Base-by-base conservation (phyloP, 352 stramenopile genomes). In the Globisporangium paroecandrum region DNA sequence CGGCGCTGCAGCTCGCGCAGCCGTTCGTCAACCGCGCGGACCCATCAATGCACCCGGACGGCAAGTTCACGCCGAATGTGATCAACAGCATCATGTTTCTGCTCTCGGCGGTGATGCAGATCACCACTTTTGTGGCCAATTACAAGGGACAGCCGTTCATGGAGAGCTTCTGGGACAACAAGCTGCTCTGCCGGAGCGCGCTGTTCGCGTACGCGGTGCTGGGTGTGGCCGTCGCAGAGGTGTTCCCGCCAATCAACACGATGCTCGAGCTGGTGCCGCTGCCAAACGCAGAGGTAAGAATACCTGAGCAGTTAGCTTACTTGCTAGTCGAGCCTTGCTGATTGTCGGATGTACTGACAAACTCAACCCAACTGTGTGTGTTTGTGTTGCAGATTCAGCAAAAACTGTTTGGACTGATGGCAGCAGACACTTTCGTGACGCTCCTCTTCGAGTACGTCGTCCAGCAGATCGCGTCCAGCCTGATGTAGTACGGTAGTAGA, bases 41-140 rank as follows among this genome's bases (percentile, higher is more conserved):
- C 27, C 82, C 95, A 10, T 60, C 73, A 32, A 83, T 85, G 79
- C 79, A 87, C 55, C 78, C 78, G 3, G 77, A 85, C 46, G 92
- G 87, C 46, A 83, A 91, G 24, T 99, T 99, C 77, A 83, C 82
- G 56, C 95, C 97, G 1, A 98, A 98, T 63, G 83, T 96, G 0
- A 77, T 99, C 61, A 99, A 99, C 75, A 96, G 87, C 6, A 89
- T 95, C 53, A 93, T 98, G 56, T 99, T 98, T 76, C 66, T 99
- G 25, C 54, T 99, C 15, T 97, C 81, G 38, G 73, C 85, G 1
- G 64, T 97, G 54, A 83, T 84, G 76, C 77, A 85, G 55, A 58
- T 87, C 58, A 87, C 74, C 36, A 85, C 77, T 29, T 87, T 85
- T 58, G 79, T 85, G 20, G 69, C 62, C 32, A 87, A 87, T 67